Evolutionary conservation across 495 filamentous ascomycete species (phyloP).

Genomic region (Bacidia gigantensis): DNA sequence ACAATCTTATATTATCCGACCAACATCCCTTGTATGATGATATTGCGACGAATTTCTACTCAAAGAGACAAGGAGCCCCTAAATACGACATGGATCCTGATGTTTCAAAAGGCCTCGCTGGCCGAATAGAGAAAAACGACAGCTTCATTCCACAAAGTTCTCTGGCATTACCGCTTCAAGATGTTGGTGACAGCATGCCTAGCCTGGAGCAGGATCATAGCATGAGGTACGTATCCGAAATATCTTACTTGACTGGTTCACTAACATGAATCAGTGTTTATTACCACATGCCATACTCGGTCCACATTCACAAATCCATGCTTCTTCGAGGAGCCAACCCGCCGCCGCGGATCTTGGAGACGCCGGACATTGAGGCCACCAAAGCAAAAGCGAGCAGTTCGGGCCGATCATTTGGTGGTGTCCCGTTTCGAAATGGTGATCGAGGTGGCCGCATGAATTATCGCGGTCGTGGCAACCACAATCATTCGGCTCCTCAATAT

Average conservation of each 20-base stretch:
- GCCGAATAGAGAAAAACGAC: slow-evolving; percentile 69
- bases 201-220: slow-evolving; percentile 70
- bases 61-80: slow-evolving; percentile 58
- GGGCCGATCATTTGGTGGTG: slow-evolving; percentile 52
- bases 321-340: slow-evolving; percentile 73
- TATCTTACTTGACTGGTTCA: background rate
- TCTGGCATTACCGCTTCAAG: slow-evolving; percentile 46
- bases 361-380: slow-evolving; percentile 55
- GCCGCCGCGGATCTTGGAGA: slow-evolving; percentile 51
- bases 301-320: slow-evolving; percentile 80
- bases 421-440: slow-evolving; percentile 36
- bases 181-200: slow-evolving; percentile 46
- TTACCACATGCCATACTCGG: slow-evolving; percentile 64
- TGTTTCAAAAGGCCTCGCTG: slow-evolving; percentile 62
- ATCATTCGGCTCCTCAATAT: slow-evolving; percentile 41
- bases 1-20: slow-evolving; percentile 73
- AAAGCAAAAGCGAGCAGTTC: slow-evolving; percentile 43
- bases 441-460: slow-evolving; percentile 23
- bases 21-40: slow-evolving; percentile 70
- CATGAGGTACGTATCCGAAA: slow-evolving; percentile 46
- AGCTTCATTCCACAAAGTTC: slow-evolving; percentile 60
- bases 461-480: slow-evolving; percentile 40
- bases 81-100: slow-evolving; percentile 57
- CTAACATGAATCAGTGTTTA: slow-evolving; percentile 48
- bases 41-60: slow-evolving; percentile 71